Evolutionary conservation across 176 grass and related monocot species (phyloP).

Genomic region (Rhynchospora pubera): DNA sequence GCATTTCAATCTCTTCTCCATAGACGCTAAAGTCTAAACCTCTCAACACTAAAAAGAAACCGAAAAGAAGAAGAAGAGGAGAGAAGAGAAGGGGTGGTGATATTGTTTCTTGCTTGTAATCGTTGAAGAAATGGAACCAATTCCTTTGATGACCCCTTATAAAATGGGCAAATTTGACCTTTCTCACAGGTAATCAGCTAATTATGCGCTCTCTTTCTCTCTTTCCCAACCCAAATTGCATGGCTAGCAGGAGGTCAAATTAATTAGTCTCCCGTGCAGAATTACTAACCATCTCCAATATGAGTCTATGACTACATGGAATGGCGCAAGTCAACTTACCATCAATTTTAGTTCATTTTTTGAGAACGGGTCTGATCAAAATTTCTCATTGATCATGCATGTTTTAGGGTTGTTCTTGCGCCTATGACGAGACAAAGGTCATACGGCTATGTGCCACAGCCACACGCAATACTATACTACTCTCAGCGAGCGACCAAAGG

Average conservation of each 20-base stretch:
- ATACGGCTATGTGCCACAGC: constrained; percentile 45
- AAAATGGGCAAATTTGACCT: constrained; percentile 51
- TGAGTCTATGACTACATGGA: no score
- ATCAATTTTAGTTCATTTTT: no score
- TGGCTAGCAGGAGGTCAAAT: no score
- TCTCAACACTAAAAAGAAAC: neutral
- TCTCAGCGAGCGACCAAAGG: constrained; percentile 30
- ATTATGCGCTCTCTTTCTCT: neutral
- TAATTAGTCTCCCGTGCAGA: no score
- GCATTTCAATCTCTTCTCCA: neutral
- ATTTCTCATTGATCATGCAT: neutral
- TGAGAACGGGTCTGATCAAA: no score
- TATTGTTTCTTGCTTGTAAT: neutral
- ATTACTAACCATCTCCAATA: no score
- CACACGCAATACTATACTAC: constrained; percentile 48
- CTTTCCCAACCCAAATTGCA: neutral
- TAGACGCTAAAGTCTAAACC: neutral
- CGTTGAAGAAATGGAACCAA: constrained; percentile 15
- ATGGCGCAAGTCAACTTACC: neutral
- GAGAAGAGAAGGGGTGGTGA: no score
- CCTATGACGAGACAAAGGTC: constrained; percentile 44
- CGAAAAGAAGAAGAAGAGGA: neutral
- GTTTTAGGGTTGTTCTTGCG: constrained; percentile 39
- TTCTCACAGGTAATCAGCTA: constrained; percentile 19
- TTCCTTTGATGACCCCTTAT: constrained; percentile 42